Base-by-base conservation (phyloP, 2,329 filamentous ascomycete species). In the Colletotrichum truncatum region DNA sequence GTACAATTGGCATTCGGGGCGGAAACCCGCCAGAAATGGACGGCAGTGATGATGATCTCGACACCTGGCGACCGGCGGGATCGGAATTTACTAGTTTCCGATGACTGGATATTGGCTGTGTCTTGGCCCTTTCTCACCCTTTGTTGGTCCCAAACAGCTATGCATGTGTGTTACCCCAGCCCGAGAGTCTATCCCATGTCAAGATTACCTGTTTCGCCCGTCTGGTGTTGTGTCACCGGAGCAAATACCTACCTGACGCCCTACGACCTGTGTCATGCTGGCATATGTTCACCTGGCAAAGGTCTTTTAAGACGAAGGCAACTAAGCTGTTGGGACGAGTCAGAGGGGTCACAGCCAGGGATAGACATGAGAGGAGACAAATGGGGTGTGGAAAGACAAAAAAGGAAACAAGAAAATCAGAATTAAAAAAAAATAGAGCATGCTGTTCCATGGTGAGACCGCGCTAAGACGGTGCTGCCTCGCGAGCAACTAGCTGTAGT, bases 321-420 rank as follows among this genome's bases (percentile, higher is more conserved):
- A 41, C 49, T 23, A 26, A 30, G 16, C 12, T 49, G 28, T 28
- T 62, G 48, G 62, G 62, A 62, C 41, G 61, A 64, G 54, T 52
- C 38, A 64, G 53, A 28, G 36, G 36, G 18, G 34, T 36, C 30
- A 25, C 36, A 41, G 59, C 26, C 36, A 45, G 12, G 48, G 7
- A 34, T 30, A 10, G 18, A 45, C 53, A 43, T 56, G 53, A 45
- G 18, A n/a, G n/a, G n/a, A n/a, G n/a, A n/a, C n/a, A n/a, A n/a
- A n/a, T n/a, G n/a, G n/a, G n/a, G n/a, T n/a, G n/a, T n/a, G n/a
- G n/a, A n/a, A n/a, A n/a, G n/a, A n/a, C n/a, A n/a, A n/a, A n/a
- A 16, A 56, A n/a, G 28, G 16, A 25, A 11, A 9, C 16, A 26
- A 10, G 34, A n/a, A 32, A 21, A 23, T 10, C 3, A 36, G 11